These are phyloP conservation scores for Cokeromyces recurvatus DNA, from an alignment of 371 early-diverging fungal genomes.

Conservation along the genomic window DNA sequence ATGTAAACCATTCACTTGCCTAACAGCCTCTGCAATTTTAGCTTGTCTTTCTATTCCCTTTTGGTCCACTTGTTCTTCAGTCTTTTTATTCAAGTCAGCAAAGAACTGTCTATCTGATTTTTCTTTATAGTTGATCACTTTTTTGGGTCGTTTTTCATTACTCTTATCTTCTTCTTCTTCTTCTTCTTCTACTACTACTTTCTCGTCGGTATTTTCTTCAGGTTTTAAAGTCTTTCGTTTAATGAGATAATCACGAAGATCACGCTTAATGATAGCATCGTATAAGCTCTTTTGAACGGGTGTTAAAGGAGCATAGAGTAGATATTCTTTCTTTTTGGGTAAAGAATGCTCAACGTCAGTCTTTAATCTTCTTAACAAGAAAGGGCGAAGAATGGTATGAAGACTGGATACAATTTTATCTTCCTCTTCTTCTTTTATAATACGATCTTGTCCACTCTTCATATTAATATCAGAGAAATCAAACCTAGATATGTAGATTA, in stretches of 20 bases:
- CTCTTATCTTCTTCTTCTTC: conserved; percentile 1
- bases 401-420: conserved; percentile 75
- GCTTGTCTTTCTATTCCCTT: conserved; percentile 3
- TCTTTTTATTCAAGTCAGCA: conserved; percentile 37
- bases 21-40: conserved; percentile 21
- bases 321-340: conserved; percentile 89
- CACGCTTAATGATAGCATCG: conserved; percentile 72
- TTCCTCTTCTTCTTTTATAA: conserved; percentile 68
- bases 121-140: conserved; percentile 42
- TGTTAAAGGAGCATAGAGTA: conserved; percentile 82
- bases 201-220: conserved; percentile 15
- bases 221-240: conserved; percentile 36
- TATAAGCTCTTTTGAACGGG: conserved; percentile 79
- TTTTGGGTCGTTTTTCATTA: conserved; percentile 14
- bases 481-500: conserved; percentile 61
- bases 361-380: conserved; percentile 93
- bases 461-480: conserved; percentile 74
- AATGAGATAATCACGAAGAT: conserved; percentile 69
- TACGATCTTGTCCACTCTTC: conserved; percentile 64
- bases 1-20: conserved; percentile 51
- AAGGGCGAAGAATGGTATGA: conserved; percentile 89
- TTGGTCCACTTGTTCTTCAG: not conserved
- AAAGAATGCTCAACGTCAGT: conserved; percentile 87
- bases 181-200: conserved; percentile 11
- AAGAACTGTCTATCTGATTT: conserved; percentile 40